phyloP scores from a whole-genome alignment of 2,329 filamentous ascomycete species.

The Pestalotiopsis sp. region DNA sequence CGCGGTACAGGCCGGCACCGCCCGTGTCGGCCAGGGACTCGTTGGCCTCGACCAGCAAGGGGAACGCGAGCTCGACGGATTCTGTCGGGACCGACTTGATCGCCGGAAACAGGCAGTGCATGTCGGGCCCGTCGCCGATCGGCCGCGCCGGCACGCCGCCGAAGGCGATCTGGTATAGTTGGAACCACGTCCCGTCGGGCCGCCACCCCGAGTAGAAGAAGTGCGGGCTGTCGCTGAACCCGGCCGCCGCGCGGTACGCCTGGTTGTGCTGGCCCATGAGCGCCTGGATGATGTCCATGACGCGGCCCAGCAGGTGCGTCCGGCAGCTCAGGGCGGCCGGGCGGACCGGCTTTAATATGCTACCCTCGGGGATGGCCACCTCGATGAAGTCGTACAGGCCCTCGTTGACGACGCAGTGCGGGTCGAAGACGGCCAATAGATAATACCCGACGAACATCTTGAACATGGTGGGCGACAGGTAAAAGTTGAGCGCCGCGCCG shows the following conservation, averaged over 20 bases:
- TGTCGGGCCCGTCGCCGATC: slow-evolving; percentile 50
- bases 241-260: slow-evolving; percentile 48
- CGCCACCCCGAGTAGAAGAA: slow-evolving; percentile 54
- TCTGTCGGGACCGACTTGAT: slow-evolving; percentile 54
- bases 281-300: slow-evolving; percentile 52
- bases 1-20: slow-evolving; percentile 47
- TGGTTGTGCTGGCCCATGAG: slow-evolving; percentile 49
- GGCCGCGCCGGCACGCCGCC: slow-evolving; percentile 50
- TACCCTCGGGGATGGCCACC: slow-evolving; percentile 46
- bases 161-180: slow-evolving; percentile 53
- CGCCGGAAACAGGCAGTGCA: slow-evolving; percentile 51
- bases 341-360: slow-evolving; percentile 46
- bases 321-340: slow-evolving; percentile 49
- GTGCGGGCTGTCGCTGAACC: slow-evolving; percentile 52
- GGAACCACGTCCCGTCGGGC: slow-evolving; percentile 40
- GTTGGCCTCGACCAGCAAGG: slow-evolving; percentile 49
- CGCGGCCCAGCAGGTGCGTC: slow-evolving; percentile 48
- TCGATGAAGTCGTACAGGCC: slow-evolving; percentile 53
- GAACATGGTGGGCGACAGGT: slow-evolving; percentile 51
- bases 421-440: slow-evolving; percentile 49
- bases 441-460: slow-evolving; percentile 51
- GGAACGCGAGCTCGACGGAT: slow-evolving; percentile 49
- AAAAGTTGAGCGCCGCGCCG: slow-evolving; percentile 49
- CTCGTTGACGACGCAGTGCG: slow-evolving; percentile 51
- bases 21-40: slow-evolving; percentile 50